Evolutionary conservation across 495 filamentous ascomycete genomes (phyloP).

Genomic region (Hyaloscypha variabilis): DNA sequence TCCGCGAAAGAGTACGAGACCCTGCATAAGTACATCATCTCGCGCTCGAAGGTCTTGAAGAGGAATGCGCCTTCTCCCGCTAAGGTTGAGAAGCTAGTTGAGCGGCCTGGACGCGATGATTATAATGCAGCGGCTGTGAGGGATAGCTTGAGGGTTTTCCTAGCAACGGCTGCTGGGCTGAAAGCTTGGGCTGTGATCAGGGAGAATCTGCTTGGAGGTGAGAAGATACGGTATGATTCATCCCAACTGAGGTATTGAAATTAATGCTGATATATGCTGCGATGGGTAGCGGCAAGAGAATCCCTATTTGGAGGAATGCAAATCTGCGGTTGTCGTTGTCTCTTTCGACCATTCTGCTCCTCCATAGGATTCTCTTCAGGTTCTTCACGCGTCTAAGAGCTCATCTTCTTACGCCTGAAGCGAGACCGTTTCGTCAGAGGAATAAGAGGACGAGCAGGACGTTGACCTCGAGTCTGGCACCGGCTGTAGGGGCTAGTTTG

Average conservation of each 20-base stretch:
- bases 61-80: conserved; percentile 59
- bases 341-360: conserved; percentile 78
- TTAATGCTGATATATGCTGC: conserved; percentile 9
- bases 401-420: conserved; percentile 74
- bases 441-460: conserved; percentile 76
- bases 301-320: conserved; percentile 64
- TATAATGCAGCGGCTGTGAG: conserved; percentile 82
- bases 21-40: conserved; percentile 77
- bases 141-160: conserved; percentile 73
- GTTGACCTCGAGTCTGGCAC: conserved; percentile 80
- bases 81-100: conserved; percentile 50
- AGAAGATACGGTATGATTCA: conserved; percentile 43
- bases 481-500: conserved; percentile 83
- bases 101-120: conserved; percentile 53
- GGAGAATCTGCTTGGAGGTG: conserved; percentile 40
- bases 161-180: conserved; percentile 67
- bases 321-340: conserved; percentile 79
- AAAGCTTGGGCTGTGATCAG: conserved; percentile 68
- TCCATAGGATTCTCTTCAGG: conserved; percentile 87
- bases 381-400: conserved; percentile 82
- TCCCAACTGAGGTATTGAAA: not conserved
- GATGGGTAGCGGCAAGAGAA: conserved; percentile 40
- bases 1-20: conserved; percentile 83
- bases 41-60: conserved; percentile 62
- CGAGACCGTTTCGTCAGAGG: conserved; percentile 73